Base-by-base conservation (phyloP, 805 yeast genomes). In the Yarrowia sp. region DNA sequence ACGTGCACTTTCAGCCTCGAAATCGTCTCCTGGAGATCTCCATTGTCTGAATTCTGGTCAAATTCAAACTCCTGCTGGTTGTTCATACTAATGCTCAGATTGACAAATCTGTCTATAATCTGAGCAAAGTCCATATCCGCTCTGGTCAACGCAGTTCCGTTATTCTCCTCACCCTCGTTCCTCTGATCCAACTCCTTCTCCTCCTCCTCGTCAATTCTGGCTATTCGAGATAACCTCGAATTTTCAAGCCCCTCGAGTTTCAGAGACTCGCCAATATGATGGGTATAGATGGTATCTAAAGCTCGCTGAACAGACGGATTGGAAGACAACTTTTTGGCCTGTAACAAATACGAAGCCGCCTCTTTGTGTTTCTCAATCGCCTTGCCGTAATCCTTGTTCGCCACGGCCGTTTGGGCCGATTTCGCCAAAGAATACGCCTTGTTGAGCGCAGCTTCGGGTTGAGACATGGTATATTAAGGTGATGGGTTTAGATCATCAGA, bases 351-450 rank as follows among this genome's bases (percentile, higher is more conserved):
- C 19, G 7, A 5, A 19, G 67, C 67, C 2, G 67, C 67, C 56
- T 63, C 67, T n/a, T 63, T 63, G 48, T 63, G 67, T 11, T 49
- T 48, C 16, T 46, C 56, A 0, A 41, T 41, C 55, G 67, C 67
- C 40, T 48, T 48, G 26, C 56, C 56, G n/a, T 38, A 63, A n/a
- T 63, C 67, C 14, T 36, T 26, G 26, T 63, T 48, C 15, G 56
- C 55, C 3, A 49, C 56, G 10, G 67, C 67, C 5, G 45, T 38
- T 7, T 46, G 48, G 0, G 67, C 67, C 36, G 67, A 36, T 22
- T 63, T 63, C 15, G 67, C 67, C n/a, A 49, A 40, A 15, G 65
- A 59, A 14, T 59, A 59, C 32, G 65, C 65, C 52, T 59, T 59
- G 65, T 59, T 59, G 43, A 59, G 65, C 4, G 65, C 65, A 5